Conservation (phyloP, 768 basidiomycete genomes). For the Trametes maxima region DNA sequence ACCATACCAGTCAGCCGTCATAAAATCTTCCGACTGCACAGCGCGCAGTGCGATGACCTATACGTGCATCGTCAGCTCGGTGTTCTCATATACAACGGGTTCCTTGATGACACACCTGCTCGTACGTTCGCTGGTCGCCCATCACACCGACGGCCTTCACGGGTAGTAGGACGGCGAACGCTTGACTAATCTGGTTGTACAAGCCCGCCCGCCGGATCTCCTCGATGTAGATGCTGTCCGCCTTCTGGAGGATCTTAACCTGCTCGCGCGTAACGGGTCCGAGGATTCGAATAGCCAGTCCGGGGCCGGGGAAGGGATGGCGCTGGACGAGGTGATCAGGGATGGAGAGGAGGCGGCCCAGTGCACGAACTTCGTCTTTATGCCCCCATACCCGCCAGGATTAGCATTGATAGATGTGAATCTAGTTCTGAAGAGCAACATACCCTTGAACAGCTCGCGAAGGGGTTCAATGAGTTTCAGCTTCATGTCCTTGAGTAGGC, state of each 20-base stretch:
- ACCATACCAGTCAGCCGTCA: constrained; percentile 96
- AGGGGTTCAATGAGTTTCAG: constrained; percentile 98
- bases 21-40: constrained; percentile 98
- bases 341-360: constrained; percentile 89
- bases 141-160: constrained; percentile 98
- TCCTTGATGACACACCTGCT: constrained; percentile 60
- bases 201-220: constrained; percentile 93
- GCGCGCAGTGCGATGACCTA: constrained; percentile 93
- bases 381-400: too few relatives aligned
- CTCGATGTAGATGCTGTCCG: constrained; percentile 95
- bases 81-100: neutral
- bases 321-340: constrained; percentile 92
- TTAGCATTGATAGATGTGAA: constrained; percentile 19
- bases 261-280: constrained; percentile 94
- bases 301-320: constrained; percentile 98
- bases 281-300: constrained; percentile 96
- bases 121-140: constrained; percentile 95
- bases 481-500: constrained; percentile 95
- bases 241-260: constrained; percentile 87
- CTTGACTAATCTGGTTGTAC: constrained; percentile 93
- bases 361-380: constrained; percentile 91
- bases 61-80: neutral
- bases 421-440: neutral
- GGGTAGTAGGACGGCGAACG: constrained; percentile 94
- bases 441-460: constrained; percentile 97